phyloP scores from a whole-genome alignment of 1,139 yeast species.

The Kluyveromyces sp. region DNA sequence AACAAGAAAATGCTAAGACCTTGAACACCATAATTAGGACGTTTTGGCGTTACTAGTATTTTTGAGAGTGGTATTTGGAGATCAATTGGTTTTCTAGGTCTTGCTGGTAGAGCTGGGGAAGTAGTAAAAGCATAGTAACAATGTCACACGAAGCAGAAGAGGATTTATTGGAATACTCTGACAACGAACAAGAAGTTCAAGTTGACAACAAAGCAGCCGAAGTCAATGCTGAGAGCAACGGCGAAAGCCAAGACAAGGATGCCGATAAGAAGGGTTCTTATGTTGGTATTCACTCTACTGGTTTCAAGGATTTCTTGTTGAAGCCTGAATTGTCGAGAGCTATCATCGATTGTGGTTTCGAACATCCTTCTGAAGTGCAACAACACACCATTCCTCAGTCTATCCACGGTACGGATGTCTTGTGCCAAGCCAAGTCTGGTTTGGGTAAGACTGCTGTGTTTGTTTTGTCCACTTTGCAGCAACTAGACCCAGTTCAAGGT shows the following conservation, averaged over 20 bases:
- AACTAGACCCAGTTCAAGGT: constrained; percentile 95
- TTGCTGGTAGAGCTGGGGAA: too few species aligned
- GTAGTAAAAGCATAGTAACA: background rate
- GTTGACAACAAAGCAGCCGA: constrained; percentile 52
- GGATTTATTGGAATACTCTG: constrained; percentile 97
- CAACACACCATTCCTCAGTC: constrained; percentile 98
- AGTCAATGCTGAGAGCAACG: constrained; percentile 26
- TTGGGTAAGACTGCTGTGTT: constrained; percentile 98
- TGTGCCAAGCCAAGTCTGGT: constrained; percentile 99
- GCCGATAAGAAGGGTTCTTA: constrained; percentile 93
- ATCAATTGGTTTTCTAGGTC: too few species aligned
- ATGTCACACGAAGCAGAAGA: constrained; percentile 84
- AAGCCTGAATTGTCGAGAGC: constrained; percentile 97
- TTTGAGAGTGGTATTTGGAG: too few species aligned
- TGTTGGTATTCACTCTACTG: constrained; percentile 96
- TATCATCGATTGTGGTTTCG: constrained; percentile 98
- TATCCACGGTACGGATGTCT: constrained; percentile 92
- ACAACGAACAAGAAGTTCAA: constrained; percentile 89
- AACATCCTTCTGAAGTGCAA: constrained; percentile 99
- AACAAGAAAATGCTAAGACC: too few species aligned
- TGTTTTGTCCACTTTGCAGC: constrained; percentile 92
- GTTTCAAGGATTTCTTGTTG: constrained; percentile 93
- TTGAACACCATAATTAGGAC: too few species aligned
- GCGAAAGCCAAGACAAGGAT: constrained; percentile 32
- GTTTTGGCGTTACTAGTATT: too few species aligned